Percentiles rank a stretch among this genome's conserved stretches.
These are phyloP conservation scores for Rhodofomes roseus DNA, from an alignment of 1,284 basidiomycete genomes.

Conservation along the genomic window DNA sequence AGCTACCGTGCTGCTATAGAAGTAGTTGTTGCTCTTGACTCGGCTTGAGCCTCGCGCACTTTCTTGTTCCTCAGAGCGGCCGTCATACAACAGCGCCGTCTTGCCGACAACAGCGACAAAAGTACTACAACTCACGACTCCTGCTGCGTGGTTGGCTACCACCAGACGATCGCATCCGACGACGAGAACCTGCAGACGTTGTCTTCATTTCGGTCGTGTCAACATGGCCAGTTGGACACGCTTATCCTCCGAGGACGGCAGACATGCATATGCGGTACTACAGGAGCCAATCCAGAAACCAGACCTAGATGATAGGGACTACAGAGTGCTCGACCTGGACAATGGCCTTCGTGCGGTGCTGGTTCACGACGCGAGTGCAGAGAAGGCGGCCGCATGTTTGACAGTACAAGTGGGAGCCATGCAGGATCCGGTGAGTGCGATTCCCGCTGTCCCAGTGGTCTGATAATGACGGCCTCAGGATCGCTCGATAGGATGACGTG, in stretches of 20 bases:
- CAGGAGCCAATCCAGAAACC: slow-evolving; percentile 38
- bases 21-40: too few relatives aligned
- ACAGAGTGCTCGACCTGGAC: slow-evolving; percentile 52
- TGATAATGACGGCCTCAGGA: not conserved
- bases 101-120: too few relatives aligned
- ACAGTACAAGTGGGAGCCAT: slow-evolving; percentile 64
- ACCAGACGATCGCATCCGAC: too few relatives aligned
- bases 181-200: too few relatives aligned
- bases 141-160: too few relatives aligned
- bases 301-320: slow-evolving; percentile 38
- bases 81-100: too few relatives aligned
- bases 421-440: slow-evolving; percentile 49
- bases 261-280: slow-evolving; percentile 20
- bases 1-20: too few relatives aligned
- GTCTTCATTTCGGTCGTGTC: too few relatives aligned
- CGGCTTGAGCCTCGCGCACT: too few relatives aligned
- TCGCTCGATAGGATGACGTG: slow-evolving; percentile 30
- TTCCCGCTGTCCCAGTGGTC: slow-evolving; percentile 1
- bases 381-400: slow-evolving; percentile 65
- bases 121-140: too few relatives aligned
- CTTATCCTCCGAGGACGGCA: not conserved
- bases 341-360: slow-evolving; percentile 62
- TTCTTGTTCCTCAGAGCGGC: too few relatives aligned
- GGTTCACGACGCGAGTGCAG: slow-evolving; percentile 55
- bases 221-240: not conserved